These are phyloP conservation scores for Agaricus bisporus DNA, from an alignment of 768 basidiomycete genomes.

Conservation along the genomic window DNA sequence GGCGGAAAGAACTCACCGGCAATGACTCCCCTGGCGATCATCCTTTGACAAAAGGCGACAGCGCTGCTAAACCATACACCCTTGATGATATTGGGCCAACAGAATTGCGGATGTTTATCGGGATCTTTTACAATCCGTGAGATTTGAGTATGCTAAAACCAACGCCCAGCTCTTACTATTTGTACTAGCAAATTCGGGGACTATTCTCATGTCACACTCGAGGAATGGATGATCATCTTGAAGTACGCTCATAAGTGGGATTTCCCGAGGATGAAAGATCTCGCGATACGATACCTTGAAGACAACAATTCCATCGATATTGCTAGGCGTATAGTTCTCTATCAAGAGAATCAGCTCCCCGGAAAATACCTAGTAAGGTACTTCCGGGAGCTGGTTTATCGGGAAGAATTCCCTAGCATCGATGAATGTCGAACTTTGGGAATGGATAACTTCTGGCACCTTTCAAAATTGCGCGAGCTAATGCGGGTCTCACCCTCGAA, in stretches of 20 bases:
- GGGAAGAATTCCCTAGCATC: too few species aligned
- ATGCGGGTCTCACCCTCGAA: too few species aligned
- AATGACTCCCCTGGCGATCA: conserved; percentile 20
- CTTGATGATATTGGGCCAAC: conserved; percentile 33
- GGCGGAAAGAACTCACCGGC: conserved; percentile 25
- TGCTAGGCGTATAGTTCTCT: too few species aligned
- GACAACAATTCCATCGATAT: too few species aligned
- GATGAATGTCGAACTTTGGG: too few species aligned
- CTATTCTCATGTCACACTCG: conserved; percentile 38
- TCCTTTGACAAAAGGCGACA: conserved; percentile 25
- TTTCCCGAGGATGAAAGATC: conserved; percentile 48
- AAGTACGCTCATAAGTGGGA: conserved; percentile 51
- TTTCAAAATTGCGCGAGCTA: too few species aligned
- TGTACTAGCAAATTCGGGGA: conserved; percentile 45
- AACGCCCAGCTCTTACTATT: conserved; percentile 10
- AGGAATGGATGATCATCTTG: conserved; percentile 56
- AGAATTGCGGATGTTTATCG: conserved; percentile 50
- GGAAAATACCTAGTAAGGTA: too few species aligned
- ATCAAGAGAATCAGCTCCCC: too few species aligned
- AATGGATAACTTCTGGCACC: too few species aligned
- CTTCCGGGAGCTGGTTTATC: too few species aligned
- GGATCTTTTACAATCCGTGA: conserved; percentile 61
- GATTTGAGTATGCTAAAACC: conserved; percentile 14
- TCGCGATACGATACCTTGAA: conserved; percentile 38
- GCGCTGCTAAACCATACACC: conserved; percentile 27